Evolutionary conservation across 257 asterid species (phyloP).

Genomic region (Jasminum sambac): DNA sequence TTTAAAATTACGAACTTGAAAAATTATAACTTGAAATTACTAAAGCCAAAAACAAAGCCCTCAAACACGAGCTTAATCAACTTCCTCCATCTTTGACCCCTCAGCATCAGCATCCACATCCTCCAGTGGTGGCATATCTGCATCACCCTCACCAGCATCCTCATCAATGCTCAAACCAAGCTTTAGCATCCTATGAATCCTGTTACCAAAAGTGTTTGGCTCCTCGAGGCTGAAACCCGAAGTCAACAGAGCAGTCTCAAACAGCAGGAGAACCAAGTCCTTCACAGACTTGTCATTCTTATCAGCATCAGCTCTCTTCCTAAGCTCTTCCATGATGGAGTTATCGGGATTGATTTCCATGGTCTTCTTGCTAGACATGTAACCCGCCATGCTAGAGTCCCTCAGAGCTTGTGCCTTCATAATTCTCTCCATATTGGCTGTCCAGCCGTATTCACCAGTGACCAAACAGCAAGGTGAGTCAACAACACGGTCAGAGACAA

Average conservation of each 20-base stretch:
- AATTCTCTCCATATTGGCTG: conserved; percentile 71
- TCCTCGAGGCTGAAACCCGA: conserved; percentile 74
- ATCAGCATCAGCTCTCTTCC: conserved; percentile 76
- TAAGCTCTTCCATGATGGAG: conserved; percentile 65
- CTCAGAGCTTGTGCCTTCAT: conserved; percentile 70
- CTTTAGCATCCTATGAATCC: conserved; percentile 70
- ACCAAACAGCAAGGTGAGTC: conserved; percentile 74
- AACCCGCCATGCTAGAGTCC: conserved; percentile 71
- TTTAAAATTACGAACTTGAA: neutral
- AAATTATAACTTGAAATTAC: neutral
- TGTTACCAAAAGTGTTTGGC: conserved; percentile 70
- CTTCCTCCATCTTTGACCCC: conserved; percentile 75
- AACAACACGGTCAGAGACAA: conserved; percentile 64
- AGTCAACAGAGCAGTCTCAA: conserved; percentile 61
- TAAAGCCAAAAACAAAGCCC: neutral
- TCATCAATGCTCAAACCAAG: conserved; percentile 76
- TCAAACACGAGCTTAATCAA: conserved; percentile 34
- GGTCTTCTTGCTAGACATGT: conserved; percentile 74
- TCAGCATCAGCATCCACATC: conserved; percentile 65
- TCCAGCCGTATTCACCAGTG: conserved; percentile 67
- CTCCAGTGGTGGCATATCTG: conserved; percentile 60
- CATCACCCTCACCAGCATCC: conserved; percentile 50
- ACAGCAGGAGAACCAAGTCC: conserved; percentile 61
- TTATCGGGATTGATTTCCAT: conserved; percentile 75
- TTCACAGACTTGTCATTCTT: conserved; percentile 70